Conservation (phyloP, 768 basidiomycete species). For the Serendipita sp. region DNA sequence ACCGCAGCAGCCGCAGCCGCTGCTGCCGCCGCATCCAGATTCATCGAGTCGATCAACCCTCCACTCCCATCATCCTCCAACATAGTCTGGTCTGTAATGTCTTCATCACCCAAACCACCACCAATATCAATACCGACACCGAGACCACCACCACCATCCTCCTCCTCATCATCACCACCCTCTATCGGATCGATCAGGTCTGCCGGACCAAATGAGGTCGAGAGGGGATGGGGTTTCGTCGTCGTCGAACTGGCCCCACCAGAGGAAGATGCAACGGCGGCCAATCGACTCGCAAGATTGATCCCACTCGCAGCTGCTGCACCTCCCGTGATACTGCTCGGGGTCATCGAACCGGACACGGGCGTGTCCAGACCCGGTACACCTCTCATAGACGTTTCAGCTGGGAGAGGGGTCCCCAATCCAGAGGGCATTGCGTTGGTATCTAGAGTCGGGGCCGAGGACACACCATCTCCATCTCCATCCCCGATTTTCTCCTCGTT, state of each 20-base stretch:
- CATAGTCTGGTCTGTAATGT: too few relatives aligned
- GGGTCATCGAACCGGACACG: neutral
- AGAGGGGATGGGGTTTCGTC: constrained; percentile 51
- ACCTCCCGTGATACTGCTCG: too few relatives aligned
- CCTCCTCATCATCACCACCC: neutral
- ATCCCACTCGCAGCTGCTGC: neutral
- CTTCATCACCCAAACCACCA: too few relatives aligned
- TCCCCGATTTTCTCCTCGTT: neutral
- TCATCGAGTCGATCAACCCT: constrained; percentile 1
- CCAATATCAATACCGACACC: neutral
- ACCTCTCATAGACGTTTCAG: constrained; percentile 1
- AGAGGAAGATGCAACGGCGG: constrained; percentile 24
- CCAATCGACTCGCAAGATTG: neutral
- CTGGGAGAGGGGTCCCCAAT: constrained; percentile 16
- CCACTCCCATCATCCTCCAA: neutral
- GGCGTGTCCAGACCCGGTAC: constrained; percentile 2
- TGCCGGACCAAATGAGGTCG: constrained; percentile 32
- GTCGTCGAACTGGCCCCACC: constrained; percentile 41
- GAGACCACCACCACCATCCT: neutral
- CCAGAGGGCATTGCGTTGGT: constrained; percentile 19
- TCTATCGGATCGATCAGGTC: neutral
- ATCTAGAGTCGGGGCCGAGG: constrained; percentile 25
- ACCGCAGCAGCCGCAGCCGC: constrained; percentile 14
- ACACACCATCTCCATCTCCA: constrained; percentile 14
- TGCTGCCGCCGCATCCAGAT: neutral